Conservation (phyloP, 768 basidiomycete species). For the Mrakia gelida region DNA sequence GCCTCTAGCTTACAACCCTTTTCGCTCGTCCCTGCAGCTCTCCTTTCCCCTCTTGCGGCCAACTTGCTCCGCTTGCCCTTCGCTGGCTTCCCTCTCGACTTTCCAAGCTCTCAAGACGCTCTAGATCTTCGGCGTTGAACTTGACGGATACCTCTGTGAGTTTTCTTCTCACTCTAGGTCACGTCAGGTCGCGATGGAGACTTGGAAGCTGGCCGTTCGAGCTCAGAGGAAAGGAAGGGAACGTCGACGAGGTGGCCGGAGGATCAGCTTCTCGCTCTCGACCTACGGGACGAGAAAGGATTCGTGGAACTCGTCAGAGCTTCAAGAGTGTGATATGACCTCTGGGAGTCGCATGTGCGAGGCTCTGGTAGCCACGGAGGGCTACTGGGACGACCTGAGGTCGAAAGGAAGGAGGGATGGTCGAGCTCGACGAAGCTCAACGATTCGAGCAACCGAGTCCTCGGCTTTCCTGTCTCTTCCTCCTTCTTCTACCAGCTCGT, state of each 20-base stretch:
- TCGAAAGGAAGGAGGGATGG: background rate
- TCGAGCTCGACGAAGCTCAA: background rate
- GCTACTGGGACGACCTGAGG: background rate
- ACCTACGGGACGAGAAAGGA: too few species aligned
- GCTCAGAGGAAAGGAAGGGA: background rate
- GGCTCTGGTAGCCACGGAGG: too few species aligned
- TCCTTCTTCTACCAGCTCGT: background rate
- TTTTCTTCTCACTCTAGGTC: background rate
- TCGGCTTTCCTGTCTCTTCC: background rate
- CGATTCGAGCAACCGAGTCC: background rate
- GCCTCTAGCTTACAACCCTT: too few species aligned
- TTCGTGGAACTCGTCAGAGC: too few species aligned
- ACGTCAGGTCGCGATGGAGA: background rate
- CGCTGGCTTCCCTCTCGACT: background rate
- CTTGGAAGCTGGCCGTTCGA: background rate
- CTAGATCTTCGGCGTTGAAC: background rate
- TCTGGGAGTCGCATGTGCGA: background rate
- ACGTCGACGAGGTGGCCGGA: background rate
- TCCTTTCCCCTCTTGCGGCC: too few species aligned
- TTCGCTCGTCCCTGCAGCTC: too few species aligned
- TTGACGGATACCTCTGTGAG: background rate
- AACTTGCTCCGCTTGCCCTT: background rate
- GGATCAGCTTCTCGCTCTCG: too few species aligned
- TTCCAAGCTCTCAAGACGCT: background rate
- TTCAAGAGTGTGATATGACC: too few species aligned